Evolutionary conservation across 371 early-diverging fungal genomes (phyloP).

Genomic region (Zancudomyces culisetae): DNA sequence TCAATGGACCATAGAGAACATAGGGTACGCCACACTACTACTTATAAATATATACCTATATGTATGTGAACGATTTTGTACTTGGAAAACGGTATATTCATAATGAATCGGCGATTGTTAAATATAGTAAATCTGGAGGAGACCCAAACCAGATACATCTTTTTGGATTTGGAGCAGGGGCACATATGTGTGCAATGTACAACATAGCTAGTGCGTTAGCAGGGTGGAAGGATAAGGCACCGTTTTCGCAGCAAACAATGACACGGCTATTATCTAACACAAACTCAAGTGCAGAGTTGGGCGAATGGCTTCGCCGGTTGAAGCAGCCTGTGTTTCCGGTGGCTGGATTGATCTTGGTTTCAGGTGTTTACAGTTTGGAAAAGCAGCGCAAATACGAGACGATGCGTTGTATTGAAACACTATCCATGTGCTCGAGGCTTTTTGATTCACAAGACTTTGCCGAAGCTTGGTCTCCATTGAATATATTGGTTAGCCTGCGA

Average conservation of each 20-base stretch:
- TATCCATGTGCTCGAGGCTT: slow-evolving; percentile 18
- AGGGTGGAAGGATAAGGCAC: slow-evolving; percentile 18
- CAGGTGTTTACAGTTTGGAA: slow-evolving; percentile 22
- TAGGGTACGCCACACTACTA: not conserved
- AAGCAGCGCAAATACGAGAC: slow-evolving; percentile 20
- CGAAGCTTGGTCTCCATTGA: slow-evolving; percentile 23
- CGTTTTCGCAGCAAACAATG: not conserved
- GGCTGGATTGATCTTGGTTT: slow-evolving; percentile 22
- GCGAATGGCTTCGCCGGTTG: slow-evolving; percentile 8
- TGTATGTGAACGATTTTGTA: not conserved
- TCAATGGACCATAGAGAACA: slow-evolving; percentile 21
- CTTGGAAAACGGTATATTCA: too few relatives aligned
- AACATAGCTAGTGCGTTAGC: slow-evolving; percentile 17
- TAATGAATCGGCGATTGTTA: too few relatives aligned
- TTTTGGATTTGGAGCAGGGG: slow-evolving; percentile 25
- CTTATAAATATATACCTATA: not conserved
- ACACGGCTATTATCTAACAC: slow-evolving; percentile 1
- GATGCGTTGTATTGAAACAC: slow-evolving; percentile 20
- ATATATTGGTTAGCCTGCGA: slow-evolving; percentile 14
- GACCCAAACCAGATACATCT: slow-evolving; percentile 20
- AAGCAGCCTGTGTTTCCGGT: slow-evolving; percentile 13
- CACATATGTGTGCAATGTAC: slow-evolving; percentile 25
- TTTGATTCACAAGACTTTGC: slow-evolving; percentile 14
- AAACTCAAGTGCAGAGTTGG: slow-evolving; percentile 5
- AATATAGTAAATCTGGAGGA: slow-evolving; percentile 19